phyloP scores from a whole-genome alignment of 805 yeast genomes.

The Schwanniomyces polymorphus region DNA sequence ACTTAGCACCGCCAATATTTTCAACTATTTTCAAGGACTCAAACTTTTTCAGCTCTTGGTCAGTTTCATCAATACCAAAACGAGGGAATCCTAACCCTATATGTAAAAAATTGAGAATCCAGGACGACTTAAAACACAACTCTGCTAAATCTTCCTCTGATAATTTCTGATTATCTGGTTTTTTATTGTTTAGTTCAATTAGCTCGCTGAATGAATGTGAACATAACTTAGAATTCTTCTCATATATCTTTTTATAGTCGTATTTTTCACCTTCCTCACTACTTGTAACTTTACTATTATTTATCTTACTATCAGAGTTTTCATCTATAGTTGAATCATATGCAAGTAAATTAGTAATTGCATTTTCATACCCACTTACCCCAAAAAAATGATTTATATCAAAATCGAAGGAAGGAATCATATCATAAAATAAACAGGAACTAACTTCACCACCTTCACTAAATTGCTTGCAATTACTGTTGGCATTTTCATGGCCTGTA shows the following conservation, averaged over 20 bases:
- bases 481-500: slow-evolving; percentile 14
- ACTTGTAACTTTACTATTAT: neutral
- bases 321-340: slow-evolving; percentile 17
- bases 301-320: slow-evolving; percentile 1
- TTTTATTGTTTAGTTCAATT: slow-evolving; percentile 29
- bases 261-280: slow-evolving; percentile 26
- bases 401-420: slow-evolving; percentile 58
- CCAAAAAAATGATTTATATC: slow-evolving; percentile 59
- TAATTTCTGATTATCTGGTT: slow-evolving; percentile 25
- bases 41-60: slow-evolving; percentile 18
- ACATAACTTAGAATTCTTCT: slow-evolving; percentile 49
- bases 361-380: slow-evolving; percentile 69
- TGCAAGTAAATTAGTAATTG: slow-evolving; percentile 47
- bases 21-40: slow-evolving; percentile 46
- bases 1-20: slow-evolving; percentile 40
- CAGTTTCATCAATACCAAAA: slow-evolving; percentile 38
- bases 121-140: slow-evolving; percentile 61
- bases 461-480: slow-evolving; percentile 30
- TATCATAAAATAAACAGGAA: slow-evolving; percentile 53
- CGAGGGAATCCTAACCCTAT: slow-evolving; percentile 61
- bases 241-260: slow-evolving; percentile 43
- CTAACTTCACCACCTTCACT: slow-evolving; percentile 30
- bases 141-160: slow-evolving; percentile 48
- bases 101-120: slow-evolving; percentile 58
- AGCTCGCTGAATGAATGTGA: slow-evolving; percentile 39